Conservation (phyloP, 2,329 filamentous ascomycete species). For the Cytospora leucostoma region DNA sequence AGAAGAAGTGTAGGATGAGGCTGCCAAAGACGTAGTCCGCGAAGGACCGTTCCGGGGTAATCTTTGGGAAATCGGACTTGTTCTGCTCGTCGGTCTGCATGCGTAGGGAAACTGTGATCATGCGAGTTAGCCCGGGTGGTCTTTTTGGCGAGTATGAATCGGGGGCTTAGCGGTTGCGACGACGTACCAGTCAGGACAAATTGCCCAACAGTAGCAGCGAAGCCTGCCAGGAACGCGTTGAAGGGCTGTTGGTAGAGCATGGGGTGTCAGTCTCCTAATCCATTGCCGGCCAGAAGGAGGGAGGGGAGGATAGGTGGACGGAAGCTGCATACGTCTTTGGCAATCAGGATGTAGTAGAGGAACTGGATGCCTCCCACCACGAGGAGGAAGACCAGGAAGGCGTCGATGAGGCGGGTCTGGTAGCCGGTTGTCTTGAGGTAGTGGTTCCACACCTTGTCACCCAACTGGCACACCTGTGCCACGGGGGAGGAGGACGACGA, state of each 20-base stretch:
- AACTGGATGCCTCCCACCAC: slow-evolving; percentile 90
- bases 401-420: slow-evolving; percentile 87
- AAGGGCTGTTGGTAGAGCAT: slow-evolving; percentile 69
- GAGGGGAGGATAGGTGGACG: not conserved
- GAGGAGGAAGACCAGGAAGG: slow-evolving; percentile 86
- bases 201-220: slow-evolving; percentile 91
- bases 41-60: slow-evolving; percentile 89
- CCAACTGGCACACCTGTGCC: slow-evolving; percentile 4
- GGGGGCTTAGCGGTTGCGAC: slow-evolving; percentile 32
- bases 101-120: slow-evolving; percentile 64
- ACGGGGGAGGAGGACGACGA: slow-evolving; percentile 5
- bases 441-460: slow-evolving; percentile 62
- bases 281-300: no score
- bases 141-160: not conserved
- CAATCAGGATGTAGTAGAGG: slow-evolving; percentile 84
- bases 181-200: slow-evolving; percentile 88
- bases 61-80: slow-evolving; percentile 71
- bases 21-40: slow-evolving; percentile 96
- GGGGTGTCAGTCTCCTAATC: slow-evolving; percentile 31
- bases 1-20: slow-evolving; percentile 96
- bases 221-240: slow-evolving; percentile 96
- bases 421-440: slow-evolving; percentile 83
- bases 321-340: slow-evolving; percentile 81
- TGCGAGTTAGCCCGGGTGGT: slow-evolving; percentile 6
- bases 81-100: slow-evolving; percentile 90